phyloP scores from a whole-genome alignment of 2,329 filamentous ascomycete species.

The Xylaria sp. region DNA sequence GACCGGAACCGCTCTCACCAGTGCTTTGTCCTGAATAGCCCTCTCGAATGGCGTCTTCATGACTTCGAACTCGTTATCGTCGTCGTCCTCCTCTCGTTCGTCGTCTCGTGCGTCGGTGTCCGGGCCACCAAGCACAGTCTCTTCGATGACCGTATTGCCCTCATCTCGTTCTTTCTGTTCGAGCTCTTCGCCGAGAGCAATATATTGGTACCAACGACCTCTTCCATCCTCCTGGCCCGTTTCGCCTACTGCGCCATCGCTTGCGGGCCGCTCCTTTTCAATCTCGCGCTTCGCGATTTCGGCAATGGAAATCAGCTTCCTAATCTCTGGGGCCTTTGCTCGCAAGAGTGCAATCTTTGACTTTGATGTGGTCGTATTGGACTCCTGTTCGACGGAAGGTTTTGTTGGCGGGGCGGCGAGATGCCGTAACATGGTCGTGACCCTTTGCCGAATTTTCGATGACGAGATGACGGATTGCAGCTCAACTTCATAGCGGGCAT shows the following conservation, averaged over 20 bases:
- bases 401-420: slow-evolving; percentile 45
- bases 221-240: not conserved
- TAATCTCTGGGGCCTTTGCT: slow-evolving; percentile 62
- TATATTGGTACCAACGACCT: slow-evolving; percentile 65
- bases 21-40: slow-evolving; percentile 60
- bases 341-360: slow-evolving; percentile 59
- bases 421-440: slow-evolving; percentile 59
- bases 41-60: slow-evolving; percentile 68
- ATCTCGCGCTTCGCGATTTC: slow-evolving; percentile 73
- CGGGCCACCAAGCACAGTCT: slow-evolving; percentile 55
- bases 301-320: slow-evolving; percentile 75
- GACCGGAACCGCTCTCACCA: slow-evolving; percentile 61
- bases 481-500: slow-evolving; percentile 61
- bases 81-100: slow-evolving; percentile 46
- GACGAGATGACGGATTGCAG: slow-evolving; percentile 68
- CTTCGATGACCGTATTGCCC: slow-evolving; percentile 54
- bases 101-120: slow-evolving; percentile 45
- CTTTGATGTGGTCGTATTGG: slow-evolving; percentile 40
- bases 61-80: slow-evolving; percentile 65
- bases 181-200: slow-evolving; percentile 63
- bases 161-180: slow-evolving; percentile 46
- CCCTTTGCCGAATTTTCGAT: slow-evolving; percentile 67
- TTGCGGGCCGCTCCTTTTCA: slow-evolving; percentile 48
- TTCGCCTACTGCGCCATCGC: not conserved
- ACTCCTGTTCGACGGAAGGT: not conserved